A percentile compares a stretch with the other conserved stretches of the same genome.
These are phyloP conservation scores for Cucurbita maxima DNA, from an alignment of 306 rosid genomes.

Conservation along the genomic window DNA sequence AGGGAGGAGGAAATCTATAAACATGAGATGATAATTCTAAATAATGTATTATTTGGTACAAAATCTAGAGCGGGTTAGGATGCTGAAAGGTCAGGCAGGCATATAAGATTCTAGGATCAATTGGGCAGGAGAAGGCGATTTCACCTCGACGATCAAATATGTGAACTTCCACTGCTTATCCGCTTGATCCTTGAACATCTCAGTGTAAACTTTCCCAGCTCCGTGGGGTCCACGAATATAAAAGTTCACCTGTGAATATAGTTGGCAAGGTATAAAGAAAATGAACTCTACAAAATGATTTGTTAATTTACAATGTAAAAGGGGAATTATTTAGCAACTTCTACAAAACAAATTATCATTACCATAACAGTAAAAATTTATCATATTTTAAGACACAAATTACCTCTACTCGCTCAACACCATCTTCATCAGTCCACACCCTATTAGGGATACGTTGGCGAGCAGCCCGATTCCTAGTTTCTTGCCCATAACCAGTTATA, in stretches of 20 bases:
- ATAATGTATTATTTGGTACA: slow-evolving; percentile 9
- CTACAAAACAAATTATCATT: neutral
- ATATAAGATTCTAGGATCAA: slow-evolving; percentile 81
- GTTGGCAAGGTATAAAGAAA: neutral
- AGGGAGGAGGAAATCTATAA: neutral
- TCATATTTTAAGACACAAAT: neutral
- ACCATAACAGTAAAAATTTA: neutral
- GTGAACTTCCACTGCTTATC: slow-evolving; percentile 79
- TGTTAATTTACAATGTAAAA: neutral
- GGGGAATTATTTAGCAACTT: neutral
- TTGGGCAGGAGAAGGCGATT: slow-evolving; percentile 60
- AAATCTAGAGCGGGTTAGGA: slow-evolving; percentile 15
- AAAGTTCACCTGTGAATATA: slow-evolving; percentile 58
- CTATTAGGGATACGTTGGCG: slow-evolving; percentile 86
- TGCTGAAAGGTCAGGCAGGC: slow-evolving; percentile 31
- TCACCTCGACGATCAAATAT: slow-evolving; percentile 71
- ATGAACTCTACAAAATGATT: neutral
- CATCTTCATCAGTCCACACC: slow-evolving; percentile 86
- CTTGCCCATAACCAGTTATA: slow-evolving; percentile 96
- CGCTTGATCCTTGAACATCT: slow-evolving; percentile 65
- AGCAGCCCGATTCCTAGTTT: slow-evolving; percentile 97
- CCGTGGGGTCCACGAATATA: slow-evolving; percentile 85
- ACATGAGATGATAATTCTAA: neutral
- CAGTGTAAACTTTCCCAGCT: slow-evolving; percentile 65
- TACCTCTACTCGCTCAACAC: slow-evolving; percentile 89